phyloP scores from a whole-genome alignment of 2,329 filamentous ascomycete species.

The Alternaria brassicicola region DNA sequence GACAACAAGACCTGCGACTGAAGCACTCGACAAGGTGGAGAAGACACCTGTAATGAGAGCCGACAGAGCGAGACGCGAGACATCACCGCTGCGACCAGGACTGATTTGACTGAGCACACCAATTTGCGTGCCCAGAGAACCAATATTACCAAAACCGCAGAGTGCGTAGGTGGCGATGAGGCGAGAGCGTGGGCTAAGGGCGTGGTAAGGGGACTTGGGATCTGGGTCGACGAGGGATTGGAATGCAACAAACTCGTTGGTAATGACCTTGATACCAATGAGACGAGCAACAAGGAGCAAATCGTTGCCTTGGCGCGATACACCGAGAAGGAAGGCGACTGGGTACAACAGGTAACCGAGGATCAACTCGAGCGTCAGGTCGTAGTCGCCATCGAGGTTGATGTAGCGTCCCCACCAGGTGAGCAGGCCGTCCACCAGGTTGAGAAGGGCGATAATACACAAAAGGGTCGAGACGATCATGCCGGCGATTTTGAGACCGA shows the following conservation, averaged over 20 bases:
- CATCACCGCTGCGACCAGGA: constrained; percentile 73
- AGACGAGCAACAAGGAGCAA: constrained; percentile 76
- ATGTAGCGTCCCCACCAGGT: constrained; percentile 85
- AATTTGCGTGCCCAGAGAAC: constrained; percentile 86
- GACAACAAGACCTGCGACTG: constrained; percentile 61
- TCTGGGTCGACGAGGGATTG: constrained; percentile 57
- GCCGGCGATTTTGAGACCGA: constrained; percentile 83
- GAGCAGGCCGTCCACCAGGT: constrained; percentile 74
- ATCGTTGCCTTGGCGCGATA: constrained; percentile 64
- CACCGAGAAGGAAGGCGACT: constrained; percentile 79
- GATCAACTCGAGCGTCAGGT: constrained; percentile 76
- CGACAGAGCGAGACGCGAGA: constrained; percentile 75
- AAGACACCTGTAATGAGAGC: constrained; percentile 79
- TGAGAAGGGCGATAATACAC: constrained; percentile 80
- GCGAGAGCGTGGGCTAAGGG: constrained; percentile 70
- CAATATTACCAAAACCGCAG: constrained; percentile 79
- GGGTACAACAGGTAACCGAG: constrained; percentile 80
- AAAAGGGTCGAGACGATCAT: constrained; percentile 82
- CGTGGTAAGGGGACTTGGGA: constrained; percentile 57
- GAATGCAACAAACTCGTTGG: constrained; percentile 84
- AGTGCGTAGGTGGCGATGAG: constrained; percentile 87
- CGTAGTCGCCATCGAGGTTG: constrained; percentile 68
- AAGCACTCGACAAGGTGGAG: constrained; percentile 78
- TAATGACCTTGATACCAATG: constrained; percentile 84
- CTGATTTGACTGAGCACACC: constrained; percentile 84